A percentile compares a stretch with the other conserved stretches of the same genome.
Conservation (phyloP, 495 filamentous ascomycete species). For the Aspergillus diversus region DNA sequence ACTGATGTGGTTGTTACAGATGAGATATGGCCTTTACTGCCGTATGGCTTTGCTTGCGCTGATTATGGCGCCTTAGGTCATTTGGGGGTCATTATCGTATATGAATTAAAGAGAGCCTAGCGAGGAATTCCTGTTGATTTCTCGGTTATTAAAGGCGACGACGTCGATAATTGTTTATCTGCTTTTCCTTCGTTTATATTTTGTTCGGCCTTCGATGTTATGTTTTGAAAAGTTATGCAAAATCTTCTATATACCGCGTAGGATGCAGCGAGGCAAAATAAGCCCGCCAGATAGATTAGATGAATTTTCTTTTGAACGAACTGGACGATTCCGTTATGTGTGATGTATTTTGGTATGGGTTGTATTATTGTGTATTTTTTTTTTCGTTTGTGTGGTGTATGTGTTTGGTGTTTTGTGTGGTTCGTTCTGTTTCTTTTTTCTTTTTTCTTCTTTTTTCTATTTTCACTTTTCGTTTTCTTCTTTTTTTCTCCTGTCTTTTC, state of each 20-base stretch:
- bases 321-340: constrained; percentile 40
- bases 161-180: constrained; percentile 33
- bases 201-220: constrained; percentile 23
- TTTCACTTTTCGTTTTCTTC: constrained; percentile 24
- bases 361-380: constrained; percentile 30
- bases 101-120: constrained; percentile 12
- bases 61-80: constrained; percentile 70
- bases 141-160: constrained; percentile 19
- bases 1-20: constrained; percentile 64
- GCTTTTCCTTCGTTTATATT: constrained; percentile 23
- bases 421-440: constrained; percentile 26
- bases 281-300: constrained; percentile 49
- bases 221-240: constrained; percentile 41
- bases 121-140: constrained; percentile 14
- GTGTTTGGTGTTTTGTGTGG: constrained; percentile 24
- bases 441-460: constrained; percentile 27
- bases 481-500: constrained; percentile 11
- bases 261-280: constrained; percentile 26
- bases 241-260: constrained; percentile 44
- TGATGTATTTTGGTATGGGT: constrained; percentile 38
- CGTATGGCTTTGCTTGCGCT: constrained; percentile 95
- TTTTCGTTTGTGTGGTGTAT: constrained; percentile 32
- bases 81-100: constrained; percentile 17
- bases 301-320: constrained; percentile 46
- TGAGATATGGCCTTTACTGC: constrained; percentile 97